phyloP scores from a whole-genome alignment of 257 asterid species.

The Solanum pinnatisectum region DNA sequence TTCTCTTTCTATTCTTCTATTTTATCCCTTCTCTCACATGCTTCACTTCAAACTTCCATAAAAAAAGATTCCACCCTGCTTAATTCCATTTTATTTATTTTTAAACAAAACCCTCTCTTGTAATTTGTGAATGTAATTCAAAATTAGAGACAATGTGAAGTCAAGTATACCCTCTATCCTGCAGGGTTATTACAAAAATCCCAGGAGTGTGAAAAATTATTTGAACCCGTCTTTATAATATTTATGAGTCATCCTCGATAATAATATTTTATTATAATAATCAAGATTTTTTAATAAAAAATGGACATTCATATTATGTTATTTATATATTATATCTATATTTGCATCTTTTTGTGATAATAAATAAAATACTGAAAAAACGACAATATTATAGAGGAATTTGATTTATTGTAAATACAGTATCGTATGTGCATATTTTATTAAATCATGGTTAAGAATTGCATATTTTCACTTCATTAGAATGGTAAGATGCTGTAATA shows the following conservation, averaged over 20 bases:
- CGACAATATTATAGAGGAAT: too few relatives aligned
- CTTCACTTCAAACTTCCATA: constrained; percentile 41
- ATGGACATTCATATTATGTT: not conserved
- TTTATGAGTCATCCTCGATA: too few relatives aligned
- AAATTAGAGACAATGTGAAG: not conserved
- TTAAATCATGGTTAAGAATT: not conserved
- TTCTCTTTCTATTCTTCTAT: constrained; percentile 56
- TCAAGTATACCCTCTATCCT: not conserved
- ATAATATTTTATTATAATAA: too few relatives aligned
- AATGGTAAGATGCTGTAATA: not conserved
- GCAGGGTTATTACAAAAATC: not conserved
- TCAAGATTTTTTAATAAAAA: too few relatives aligned
- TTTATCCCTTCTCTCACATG: constrained; percentile 1
- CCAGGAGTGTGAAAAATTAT: not conserved
- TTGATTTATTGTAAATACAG: not conserved
- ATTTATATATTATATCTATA: too few relatives aligned
- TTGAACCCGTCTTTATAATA: not conserved
- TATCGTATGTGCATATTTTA: too few relatives aligned
- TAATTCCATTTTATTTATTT: not conserved
- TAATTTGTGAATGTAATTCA: not conserved
- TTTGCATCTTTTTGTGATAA: not conserved
- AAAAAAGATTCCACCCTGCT: constrained; percentile 42
- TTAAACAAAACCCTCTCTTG: not conserved
- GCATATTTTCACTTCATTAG: not conserved
- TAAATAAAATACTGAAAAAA: too few relatives aligned